Base-by-base conservation (phyloP, 768 basidiomycete species). In the Naganishia antarctica region DNA sequence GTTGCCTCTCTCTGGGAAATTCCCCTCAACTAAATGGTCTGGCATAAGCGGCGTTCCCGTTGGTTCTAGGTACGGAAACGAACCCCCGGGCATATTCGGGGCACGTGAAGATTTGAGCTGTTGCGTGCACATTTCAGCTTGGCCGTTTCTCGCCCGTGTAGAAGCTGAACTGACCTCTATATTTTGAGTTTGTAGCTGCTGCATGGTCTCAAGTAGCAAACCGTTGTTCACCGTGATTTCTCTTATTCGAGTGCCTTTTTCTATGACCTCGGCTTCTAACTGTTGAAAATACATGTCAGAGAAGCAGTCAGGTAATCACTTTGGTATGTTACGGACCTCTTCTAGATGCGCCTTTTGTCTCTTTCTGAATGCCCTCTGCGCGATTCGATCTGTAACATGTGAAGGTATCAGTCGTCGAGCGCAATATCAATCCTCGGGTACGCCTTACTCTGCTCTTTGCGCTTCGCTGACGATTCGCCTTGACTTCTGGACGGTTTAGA, bases 351-450 rank as follows among this genome's bases (percentile, higher is more conserved):
- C 44, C 46, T 64, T 64, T 59, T 64, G 63, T 25, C 63, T 26
- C 40, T 64, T 58, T 0, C 63, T 34, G 18, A 64, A 64, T 15
- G 51, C 63, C 23, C 63, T 15, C 29, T 64, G 63, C 0, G 63
- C 63, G 29, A 64, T 40, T 25, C 63, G 63, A 45, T 64, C 63
- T 64, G n/a, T n/a, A n/a, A n/a, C n/a, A n/a, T n/a, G n/a, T n/a
- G n/a, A n/a, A n/a, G n/a, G n/a, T n/a, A n/a, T n/a, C n/a, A n/a
- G n/a, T n/a, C n/a, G n/a, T n/a, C n/a, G 50, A n/a, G 50, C 26
- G 3, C 23, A 23, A 5, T 9, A 37, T 12, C 13, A 31, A 18
- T 1, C 6, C n/a, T 28, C 32, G 12, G 21, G 51, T 15, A 0
- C 23, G 1, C 1, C 63, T 41, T 25, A 64, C 63, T 64, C 34